phyloP scores from a whole-genome alignment of 768 basidiomycete species.

The Tricholoma terreum region DNA sequence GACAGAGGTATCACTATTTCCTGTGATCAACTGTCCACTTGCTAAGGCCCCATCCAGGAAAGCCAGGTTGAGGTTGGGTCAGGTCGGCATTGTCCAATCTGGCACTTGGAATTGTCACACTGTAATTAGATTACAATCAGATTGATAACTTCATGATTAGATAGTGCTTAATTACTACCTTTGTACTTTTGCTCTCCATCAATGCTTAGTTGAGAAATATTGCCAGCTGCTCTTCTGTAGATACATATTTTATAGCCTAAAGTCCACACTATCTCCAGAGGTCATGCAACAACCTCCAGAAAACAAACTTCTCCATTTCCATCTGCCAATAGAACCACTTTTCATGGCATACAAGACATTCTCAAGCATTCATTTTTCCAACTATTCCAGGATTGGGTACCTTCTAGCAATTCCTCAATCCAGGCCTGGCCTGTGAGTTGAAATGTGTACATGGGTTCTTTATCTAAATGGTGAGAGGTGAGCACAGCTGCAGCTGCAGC shows the following conservation, averaged over 20 bases:
- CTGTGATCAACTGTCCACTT: no score
- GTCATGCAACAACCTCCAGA: not conserved
- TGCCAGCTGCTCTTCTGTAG: conserved; percentile 1
- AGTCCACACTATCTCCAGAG: not conserved
- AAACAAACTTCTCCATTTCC: conserved; percentile 2
- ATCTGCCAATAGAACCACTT: not conserved
- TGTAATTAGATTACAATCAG: no score
- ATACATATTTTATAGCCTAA: not conserved
- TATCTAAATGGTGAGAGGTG: not conserved
- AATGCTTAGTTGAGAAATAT: no score
- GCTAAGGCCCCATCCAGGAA: no score
- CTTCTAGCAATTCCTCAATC: conserved; percentile 1
- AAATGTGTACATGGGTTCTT: not conserved
- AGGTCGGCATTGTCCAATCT: no score
- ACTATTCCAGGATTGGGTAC: not conserved
- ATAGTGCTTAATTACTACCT: no score
- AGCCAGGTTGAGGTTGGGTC: no score
- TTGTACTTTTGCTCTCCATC: no score
- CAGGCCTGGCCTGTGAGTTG: not conserved
- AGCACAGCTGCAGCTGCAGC: not conserved
- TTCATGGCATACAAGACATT: not conserved
- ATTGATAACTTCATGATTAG: no score
- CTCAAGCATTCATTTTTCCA: not conserved
- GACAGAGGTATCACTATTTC: no score
- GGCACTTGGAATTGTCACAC: no score